Conservation (phyloP, 2,329 filamentous ascomycete species). For the Xylariaceae sp. region DNA sequence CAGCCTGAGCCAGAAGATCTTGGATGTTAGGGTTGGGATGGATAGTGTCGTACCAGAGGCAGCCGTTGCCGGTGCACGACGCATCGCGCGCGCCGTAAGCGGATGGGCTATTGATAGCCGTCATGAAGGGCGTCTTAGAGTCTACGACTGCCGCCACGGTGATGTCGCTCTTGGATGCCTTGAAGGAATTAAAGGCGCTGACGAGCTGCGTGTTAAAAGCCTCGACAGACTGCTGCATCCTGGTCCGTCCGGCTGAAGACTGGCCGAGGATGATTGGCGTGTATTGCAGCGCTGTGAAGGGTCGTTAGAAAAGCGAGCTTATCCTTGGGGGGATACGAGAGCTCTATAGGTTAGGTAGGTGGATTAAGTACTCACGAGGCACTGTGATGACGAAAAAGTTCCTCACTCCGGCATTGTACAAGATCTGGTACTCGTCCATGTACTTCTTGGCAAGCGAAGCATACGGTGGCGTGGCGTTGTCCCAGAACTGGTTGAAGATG, state of each 20-base stretch:
- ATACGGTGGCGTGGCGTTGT: not conserved
- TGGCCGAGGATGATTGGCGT: not conserved
- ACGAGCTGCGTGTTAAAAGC: constrained; percentile 1
- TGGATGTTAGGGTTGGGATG: constrained; percentile 2
- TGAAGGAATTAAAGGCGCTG: not conserved
- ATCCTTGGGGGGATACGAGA: not conserved
- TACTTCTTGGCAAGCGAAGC: not conserved
- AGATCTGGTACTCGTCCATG: constrained; percentile 4
- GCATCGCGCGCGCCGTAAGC: constrained; percentile 7
- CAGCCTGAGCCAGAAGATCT: constrained; percentile 5
- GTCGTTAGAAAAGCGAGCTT: not conserved
- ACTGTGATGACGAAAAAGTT: constrained; percentile 11
- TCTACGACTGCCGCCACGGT: constrained; percentile 4
- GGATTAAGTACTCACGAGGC: not conserved
- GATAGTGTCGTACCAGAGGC: constrained; percentile 12
- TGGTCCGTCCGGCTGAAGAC: not conserved
- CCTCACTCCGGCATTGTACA: constrained; percentile 6
- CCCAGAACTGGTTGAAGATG: constrained; percentile 3
- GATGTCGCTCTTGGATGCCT: constrained; percentile 2
- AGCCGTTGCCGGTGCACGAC: constrained; percentile 1
- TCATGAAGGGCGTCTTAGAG: not conserved
- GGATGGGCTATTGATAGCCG: constrained; percentile 1
- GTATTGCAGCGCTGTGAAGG: constrained; percentile 5
- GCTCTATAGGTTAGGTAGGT: not conserved
- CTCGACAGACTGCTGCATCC: not conserved